A percentile compares a stretch with the other conserved stretches of the same genome.
Conservation (phyloP, 352 stramenopile species). For the Achlya hypogyna region DNA sequence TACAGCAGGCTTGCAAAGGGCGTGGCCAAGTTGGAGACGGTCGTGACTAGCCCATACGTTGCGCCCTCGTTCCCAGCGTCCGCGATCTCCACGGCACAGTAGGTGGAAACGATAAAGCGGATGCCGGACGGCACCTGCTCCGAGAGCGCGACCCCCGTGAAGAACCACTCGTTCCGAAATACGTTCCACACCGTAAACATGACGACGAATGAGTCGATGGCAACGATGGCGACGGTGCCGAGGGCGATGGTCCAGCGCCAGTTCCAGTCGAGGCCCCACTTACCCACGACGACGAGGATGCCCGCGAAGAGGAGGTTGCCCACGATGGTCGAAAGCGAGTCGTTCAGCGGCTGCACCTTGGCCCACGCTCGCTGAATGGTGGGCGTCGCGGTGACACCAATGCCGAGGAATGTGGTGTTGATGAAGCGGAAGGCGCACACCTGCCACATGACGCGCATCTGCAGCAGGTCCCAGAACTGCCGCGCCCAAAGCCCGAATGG, state of each 20-base stretch:
- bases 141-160: slow-evolving; percentile 46
- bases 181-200: slow-evolving; percentile 44
- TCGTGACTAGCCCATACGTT: slow-evolving; percentile 10
- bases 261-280: slow-evolving; percentile 42
- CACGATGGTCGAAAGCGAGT: slow-evolving; percentile 41
- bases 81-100: slow-evolving; percentile 24
- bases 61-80: slow-evolving; percentile 15
- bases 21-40: slow-evolving; percentile 10
- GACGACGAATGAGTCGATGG: slow-evolving; percentile 38
- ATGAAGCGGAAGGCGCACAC: slow-evolving; percentile 38
- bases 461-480: slow-evolving; percentile 25
- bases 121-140: slow-evolving; percentile 25
- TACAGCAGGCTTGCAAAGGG: slow-evolving; percentile 6
- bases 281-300: slow-evolving; percentile 44
- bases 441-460: slow-evolving; percentile 34
- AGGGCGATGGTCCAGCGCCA: slow-evolving; percentile 39
- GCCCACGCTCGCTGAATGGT: slow-evolving; percentile 21
- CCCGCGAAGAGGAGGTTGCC: slow-evolving; percentile 42
- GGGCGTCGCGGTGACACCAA: slow-evolving; percentile 23
- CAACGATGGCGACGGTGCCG: slow-evolving; percentile 31
- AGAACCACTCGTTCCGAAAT: slow-evolving; percentile 52
- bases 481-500: slow-evolving; percentile 17
- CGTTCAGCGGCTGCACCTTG: slow-evolving; percentile 29
- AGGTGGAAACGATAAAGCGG: slow-evolving; percentile 24
- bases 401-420: slow-evolving; percentile 30